These are phyloP conservation scores for Citrullus colocynthis DNA, from an alignment of 306 rosid genomes.

Conservation along the genomic window DNA sequence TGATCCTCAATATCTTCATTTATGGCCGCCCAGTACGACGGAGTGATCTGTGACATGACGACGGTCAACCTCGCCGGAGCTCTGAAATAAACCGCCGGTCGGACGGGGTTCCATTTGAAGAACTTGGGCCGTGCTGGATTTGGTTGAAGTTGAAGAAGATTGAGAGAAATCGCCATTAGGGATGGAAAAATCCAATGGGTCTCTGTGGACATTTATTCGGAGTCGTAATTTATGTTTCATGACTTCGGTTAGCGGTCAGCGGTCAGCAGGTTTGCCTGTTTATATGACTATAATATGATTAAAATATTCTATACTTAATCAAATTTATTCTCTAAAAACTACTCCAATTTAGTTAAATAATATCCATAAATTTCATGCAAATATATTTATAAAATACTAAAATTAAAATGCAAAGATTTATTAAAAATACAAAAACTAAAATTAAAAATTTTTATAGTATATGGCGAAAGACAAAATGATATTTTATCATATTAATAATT, in stretches of 20 bases:
- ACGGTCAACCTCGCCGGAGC: constrained; percentile 1
- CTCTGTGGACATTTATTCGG: neutral
- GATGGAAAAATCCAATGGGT: neutral
- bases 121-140: constrained; percentile 5
- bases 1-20: constrained; percentile 43
- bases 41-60: constrained; percentile 7
- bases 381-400: too few relatives aligned
- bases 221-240: neutral
- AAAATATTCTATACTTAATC: neutral
- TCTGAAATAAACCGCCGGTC: neutral
- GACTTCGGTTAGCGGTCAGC: neutral
- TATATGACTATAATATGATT: too few relatives aligned
- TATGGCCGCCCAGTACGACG: constrained; percentile 28
- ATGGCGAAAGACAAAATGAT: too few relatives aligned
- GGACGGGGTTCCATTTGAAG: constrained; percentile 1
- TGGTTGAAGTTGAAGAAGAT: neutral
- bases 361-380: too few relatives aligned
- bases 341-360: too few relatives aligned
- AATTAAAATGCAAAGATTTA: too few relatives aligned
- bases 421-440: too few relatives aligned
- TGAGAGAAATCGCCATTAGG: constrained; percentile 21
- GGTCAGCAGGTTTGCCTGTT: neutral
- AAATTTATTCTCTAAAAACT: too few relatives aligned
- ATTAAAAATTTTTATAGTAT: too few relatives aligned
- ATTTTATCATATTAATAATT: too few relatives aligned